These are phyloP conservation scores for Uronychia setigera DNA, from an alignment of 73 alveolate species.

Conservation along the genomic window DNA sequence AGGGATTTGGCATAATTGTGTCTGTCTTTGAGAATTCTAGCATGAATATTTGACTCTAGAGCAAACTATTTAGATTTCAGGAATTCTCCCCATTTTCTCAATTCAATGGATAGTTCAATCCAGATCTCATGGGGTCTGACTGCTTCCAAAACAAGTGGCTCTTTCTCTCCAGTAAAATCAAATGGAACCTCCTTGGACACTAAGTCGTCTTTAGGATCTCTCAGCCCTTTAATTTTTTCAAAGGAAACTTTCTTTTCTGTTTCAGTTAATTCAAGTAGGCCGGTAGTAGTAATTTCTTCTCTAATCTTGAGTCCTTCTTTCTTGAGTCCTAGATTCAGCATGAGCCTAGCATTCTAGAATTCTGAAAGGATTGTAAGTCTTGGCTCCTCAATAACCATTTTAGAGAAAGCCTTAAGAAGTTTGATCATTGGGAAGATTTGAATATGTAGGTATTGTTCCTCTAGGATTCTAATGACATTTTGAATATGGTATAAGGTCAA, in stretches of 20 bases:
- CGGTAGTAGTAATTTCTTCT: constrained; percentile 11
- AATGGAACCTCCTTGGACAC: constrained; percentile 71
- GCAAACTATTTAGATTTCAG: constrained; percentile 74
- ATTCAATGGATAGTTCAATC: constrained; percentile 82
- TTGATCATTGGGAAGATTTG: constrained; percentile 78
- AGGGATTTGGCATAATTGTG: constrained; percentile 77
- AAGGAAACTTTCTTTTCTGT: constrained; percentile 64
- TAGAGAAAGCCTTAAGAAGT: constrained; percentile 73
- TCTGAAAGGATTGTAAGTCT: constrained; percentile 52
- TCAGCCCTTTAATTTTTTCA: constrained; percentile 72
- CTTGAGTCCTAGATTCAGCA: constrained; percentile 72
- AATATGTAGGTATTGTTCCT: constrained; percentile 75
- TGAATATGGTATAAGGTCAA: constrained; percentile 74
- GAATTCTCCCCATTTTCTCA: constrained; percentile 82
- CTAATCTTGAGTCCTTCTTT: constrained; percentile 65
- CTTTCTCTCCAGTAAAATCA: constrained; percentile 72
- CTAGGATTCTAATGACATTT: constrained; percentile 75
- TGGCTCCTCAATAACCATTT: constrained; percentile 71
- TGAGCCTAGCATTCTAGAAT: constrained; percentile 68
- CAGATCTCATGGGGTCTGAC: constrained; percentile 75
- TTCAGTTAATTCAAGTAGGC: constrained; percentile 57
- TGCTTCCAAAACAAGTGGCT: constrained; percentile 71
- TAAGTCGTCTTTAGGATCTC: constrained; percentile 69
- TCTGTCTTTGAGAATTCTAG: constrained; percentile 87
- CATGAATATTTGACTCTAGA: constrained; percentile 75